Conservation (phyloP, 495 filamentous ascomycete species). For the Penicillium samsonianum region DNA sequence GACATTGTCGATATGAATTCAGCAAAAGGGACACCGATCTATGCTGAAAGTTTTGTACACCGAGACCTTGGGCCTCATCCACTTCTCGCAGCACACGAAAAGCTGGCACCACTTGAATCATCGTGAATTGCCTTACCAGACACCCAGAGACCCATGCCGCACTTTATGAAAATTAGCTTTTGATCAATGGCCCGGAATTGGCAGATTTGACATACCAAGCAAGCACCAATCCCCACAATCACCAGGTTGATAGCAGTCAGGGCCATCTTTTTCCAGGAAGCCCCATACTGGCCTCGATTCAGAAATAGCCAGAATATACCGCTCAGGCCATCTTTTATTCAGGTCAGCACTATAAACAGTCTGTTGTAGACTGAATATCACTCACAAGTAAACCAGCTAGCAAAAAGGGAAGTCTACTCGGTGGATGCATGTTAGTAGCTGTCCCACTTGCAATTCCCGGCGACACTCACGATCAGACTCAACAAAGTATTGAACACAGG, state of each 20-base stretch:
- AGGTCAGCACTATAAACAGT: constrained; percentile 11
- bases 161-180: constrained; percentile 10
- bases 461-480: constrained; percentile 44
- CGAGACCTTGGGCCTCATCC: not conserved
- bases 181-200: not conserved
- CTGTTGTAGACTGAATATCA: constrained; percentile 31
- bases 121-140: constrained; percentile 34
- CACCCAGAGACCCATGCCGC: constrained; percentile 33
- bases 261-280: constrained; percentile 26
- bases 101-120: constrained; percentile 18
- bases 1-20: not conserved
- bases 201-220: constrained; percentile 23
- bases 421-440: not conserved
- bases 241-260: constrained; percentile 37
- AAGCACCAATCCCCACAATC: constrained; percentile 31
- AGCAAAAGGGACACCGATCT: not conserved
- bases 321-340: constrained; percentile 29
- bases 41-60: not conserved
- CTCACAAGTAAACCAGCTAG: constrained; percentile 45
- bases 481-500: constrained; percentile 71
- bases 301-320: constrained; percentile 43
- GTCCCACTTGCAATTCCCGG: not conserved
- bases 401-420: constrained; percentile 38
- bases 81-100: constrained; percentile 22
- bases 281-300: constrained; percentile 34